Evolutionary conservation across 768 basidiomycete species (phyloP), one percentile per base, ranked within the genome.

Genomic region (Lanmaoa rubissima): DNA sequence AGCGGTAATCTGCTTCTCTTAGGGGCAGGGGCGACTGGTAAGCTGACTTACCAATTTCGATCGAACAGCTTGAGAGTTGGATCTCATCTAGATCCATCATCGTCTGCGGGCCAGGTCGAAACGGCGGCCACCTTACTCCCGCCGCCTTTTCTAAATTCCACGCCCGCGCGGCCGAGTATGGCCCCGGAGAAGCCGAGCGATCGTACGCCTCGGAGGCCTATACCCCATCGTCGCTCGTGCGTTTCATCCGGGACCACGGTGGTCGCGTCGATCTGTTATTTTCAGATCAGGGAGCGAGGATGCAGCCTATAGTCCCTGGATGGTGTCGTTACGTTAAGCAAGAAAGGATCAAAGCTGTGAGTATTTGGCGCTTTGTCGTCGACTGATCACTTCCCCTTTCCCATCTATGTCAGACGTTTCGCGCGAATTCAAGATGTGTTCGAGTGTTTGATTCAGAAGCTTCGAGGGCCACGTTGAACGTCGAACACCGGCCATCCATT

Each of bases 21-120:
- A 86, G 87, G 87, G 70, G 83, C 86, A 53, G 88, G 90, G 36
- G 87, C 90, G 35, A 94, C 91, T 53, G 88, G 90, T 86, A 58
- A 60, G 62, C 19, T 31, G 11, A 50, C 26, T 12, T 16, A 31
- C 14, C 19, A 4, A 34, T 62, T 51, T 40, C 35, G 28, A 31
- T 55, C 58, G 45, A 51, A 42, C 16, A 24, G n/a, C n/a, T n/a
- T n/a, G n/a, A n/a, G 13, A 9, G 17, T n/a, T 24, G 24, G n/a
- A 45, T 42, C 40, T 53, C 19, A 35, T 32, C 28, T n/a, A 26
- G 35, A 43, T 39, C 28, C 8, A 1, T 56, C 5, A 16, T 21
- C 3, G 5, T 42, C 28, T 14, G 1, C 21, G 31, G 24, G 5
- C 5, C 54, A 91, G 88, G 88, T 46, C 78, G 90, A 26, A 93